A percentile compares a stretch with the other conserved stretches of the same genome.
Evolutionary conservation across 768 basidiomycete genomes (phyloP).

Genomic region (Brasilioporus rufonigricans): DNA sequence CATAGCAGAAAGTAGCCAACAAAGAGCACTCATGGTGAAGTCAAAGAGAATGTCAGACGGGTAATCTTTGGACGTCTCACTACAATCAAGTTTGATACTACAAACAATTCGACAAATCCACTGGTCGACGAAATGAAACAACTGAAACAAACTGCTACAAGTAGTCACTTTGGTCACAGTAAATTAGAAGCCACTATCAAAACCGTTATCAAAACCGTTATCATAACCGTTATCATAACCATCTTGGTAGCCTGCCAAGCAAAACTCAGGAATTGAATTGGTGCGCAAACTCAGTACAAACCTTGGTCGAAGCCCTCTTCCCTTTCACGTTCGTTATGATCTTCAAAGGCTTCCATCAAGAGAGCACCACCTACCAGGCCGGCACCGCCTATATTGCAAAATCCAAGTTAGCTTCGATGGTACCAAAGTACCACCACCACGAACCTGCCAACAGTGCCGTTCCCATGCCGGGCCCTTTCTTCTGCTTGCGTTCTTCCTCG

Average conservation of each 20-base stretch:
- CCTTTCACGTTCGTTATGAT: conserved; percentile 34
- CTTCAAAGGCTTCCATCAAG: conserved; percentile 50
- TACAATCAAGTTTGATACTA: not conserved
- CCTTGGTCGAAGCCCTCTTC: conserved; percentile 37
- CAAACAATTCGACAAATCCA: not conserved
- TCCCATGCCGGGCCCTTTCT: conserved; percentile 51
- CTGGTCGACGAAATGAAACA: not conserved
- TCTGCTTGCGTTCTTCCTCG: conserved; percentile 40
- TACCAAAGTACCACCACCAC: conserved; percentile 12
- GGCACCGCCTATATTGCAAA: conserved; percentile 45
- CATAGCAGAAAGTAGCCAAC: too few species aligned
- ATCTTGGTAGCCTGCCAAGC: conserved; percentile 29
- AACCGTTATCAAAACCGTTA: too few species aligned
- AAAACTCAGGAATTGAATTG: conserved; percentile 8
- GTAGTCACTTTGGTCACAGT: not conserved
- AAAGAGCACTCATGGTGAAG: too few species aligned
- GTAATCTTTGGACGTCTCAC: too few species aligned
- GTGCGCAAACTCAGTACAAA: conserved; percentile 11
- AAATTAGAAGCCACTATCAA: conserved; percentile 17
- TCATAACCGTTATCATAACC: conserved; percentile 16
- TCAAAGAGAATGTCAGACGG: too few species aligned
- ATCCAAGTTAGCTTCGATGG: conserved; percentile 1
- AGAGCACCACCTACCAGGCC: conserved; percentile 66
- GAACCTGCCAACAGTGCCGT: conserved; percentile 45
- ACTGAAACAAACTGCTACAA: not conserved